Percentiles rank a stretch among this genome's conserved stretches.
These are phyloP conservation scores for Fragosphaeria purpurea DNA, from an alignment of 2,329 filamentous ascomycete genomes.

Conservation along the genomic window DNA sequence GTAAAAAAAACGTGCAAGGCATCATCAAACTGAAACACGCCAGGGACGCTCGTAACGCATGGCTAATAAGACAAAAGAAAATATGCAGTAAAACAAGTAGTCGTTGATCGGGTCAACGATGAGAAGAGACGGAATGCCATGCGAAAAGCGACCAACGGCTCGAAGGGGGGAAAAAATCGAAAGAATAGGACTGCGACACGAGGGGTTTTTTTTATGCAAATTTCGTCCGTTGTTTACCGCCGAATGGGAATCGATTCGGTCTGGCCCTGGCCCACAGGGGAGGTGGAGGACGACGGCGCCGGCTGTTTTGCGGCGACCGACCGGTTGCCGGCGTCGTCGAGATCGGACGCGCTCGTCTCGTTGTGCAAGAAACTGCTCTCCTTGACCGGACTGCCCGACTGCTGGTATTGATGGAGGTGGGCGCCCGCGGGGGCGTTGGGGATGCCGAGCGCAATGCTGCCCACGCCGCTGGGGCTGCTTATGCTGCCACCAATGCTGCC, in stretches of 20 bases:
- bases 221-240: constrained; percentile 32
- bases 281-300: background rate
- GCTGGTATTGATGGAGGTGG: constrained; percentile 32
- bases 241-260: constrained; percentile 53
- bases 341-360: constrained; percentile 61
- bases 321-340: constrained; percentile 15
- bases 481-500: constrained; percentile 22
- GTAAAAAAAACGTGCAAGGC: background rate
- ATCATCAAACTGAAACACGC: background rate
- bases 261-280: constrained; percentile 10
- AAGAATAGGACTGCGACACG: too few relatives aligned
- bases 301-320: constrained; percentile 13
- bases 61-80: background rate
- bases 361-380: constrained; percentile 80
- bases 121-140: background rate
- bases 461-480: constrained; percentile 14
- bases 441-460: constrained; percentile 31
- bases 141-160: too few relatives aligned
- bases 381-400: constrained; percentile 74
- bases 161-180: too few relatives aligned
- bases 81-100: background rate
- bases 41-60: constrained; percentile 1
- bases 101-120: background rate
- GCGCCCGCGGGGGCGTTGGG: constrained; percentile 24
- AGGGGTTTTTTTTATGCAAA: too few relatives aligned